Conservation (phyloP, 495 filamentous ascomycete genomes). For the Aspergillus coremiiformis region DNA sequence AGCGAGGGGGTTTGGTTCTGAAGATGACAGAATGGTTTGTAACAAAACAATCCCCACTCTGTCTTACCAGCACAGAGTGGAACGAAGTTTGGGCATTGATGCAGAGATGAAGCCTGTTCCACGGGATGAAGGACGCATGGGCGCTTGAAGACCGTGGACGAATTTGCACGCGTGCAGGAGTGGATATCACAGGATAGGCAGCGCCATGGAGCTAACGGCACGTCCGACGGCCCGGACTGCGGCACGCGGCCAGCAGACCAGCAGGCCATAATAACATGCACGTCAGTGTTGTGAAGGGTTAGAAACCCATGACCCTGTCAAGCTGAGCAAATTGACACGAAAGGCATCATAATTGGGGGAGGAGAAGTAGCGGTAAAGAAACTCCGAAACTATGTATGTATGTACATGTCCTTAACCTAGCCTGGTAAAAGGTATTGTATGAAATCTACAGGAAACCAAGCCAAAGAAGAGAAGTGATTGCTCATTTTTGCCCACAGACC, state of each 20-base stretch:
- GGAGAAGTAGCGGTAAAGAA: constrained; percentile 20
- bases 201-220: constrained; percentile 18
- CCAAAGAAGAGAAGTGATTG: neutral
- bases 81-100: constrained; percentile 20
- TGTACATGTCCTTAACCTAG: constrained; percentile 13
- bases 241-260: constrained; percentile 18
- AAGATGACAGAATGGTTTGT: constrained; percentile 1
- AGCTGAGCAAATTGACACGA: constrained; percentile 11
- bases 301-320: constrained; percentile 6
- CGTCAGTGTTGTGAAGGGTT: constrained; percentile 13
- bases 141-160: constrained; percentile 5
- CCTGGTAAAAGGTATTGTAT: constrained; percentile 6
- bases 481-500: neutral
- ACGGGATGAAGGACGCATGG: constrained; percentile 7
- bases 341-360: constrained; percentile 14
- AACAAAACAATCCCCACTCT: constrained; percentile 1
- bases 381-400: constrained; percentile 9
- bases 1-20: neutral
- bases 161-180: constrained; percentile 17
- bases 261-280: constrained; percentile 16
- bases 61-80: neutral
- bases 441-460: constrained; percentile 4
- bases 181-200: constrained; percentile 15
- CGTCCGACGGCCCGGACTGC: constrained; percentile 20
- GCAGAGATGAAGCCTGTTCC: constrained; percentile 13